Evolutionary conservation across 2,329 filamentous ascomycete genomes (phyloP).

Genomic region (Phialocephala subalpina): DNA sequence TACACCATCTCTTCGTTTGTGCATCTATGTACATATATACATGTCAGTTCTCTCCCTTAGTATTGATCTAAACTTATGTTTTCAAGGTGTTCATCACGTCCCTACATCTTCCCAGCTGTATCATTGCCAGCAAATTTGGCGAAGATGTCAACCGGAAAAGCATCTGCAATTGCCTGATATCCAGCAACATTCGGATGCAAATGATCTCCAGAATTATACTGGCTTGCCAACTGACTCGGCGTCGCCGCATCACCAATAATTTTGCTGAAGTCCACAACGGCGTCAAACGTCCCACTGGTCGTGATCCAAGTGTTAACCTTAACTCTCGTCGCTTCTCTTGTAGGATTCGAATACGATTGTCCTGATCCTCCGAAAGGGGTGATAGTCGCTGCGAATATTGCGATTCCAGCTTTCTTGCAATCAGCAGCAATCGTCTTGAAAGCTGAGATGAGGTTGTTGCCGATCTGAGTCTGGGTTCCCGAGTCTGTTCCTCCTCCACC

Average conservation of each 20-base stretch:
- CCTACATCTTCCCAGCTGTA: background rate
- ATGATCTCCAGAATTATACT: slow-evolving; percentile 69
- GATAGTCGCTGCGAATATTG: slow-evolving; percentile 69
- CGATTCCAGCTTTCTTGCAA: slow-evolving; percentile 60
- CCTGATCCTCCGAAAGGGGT: slow-evolving; percentile 64
- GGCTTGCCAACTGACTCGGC: slow-evolving; percentile 54
- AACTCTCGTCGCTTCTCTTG: slow-evolving; percentile 62
- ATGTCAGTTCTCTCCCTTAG: background rate
- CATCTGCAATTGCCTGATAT: slow-evolving; percentile 65
- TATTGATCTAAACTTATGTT: too few species aligned
- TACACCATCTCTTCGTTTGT: background rate
- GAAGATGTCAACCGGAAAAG: slow-evolving; percentile 64
- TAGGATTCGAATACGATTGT: slow-evolving; percentile 62
- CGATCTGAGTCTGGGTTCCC: slow-evolving; percentile 56
- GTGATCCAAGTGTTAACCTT: slow-evolving; percentile 69
- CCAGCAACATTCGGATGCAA: slow-evolving; percentile 67
- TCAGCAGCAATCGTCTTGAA: slow-evolving; percentile 64
- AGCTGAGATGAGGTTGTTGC: slow-evolving; percentile 58
- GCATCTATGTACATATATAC: slow-evolving; percentile 4
- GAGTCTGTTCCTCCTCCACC: slow-evolving; percentile 56
- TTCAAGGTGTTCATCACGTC: too few species aligned
- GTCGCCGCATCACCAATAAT: slow-evolving; percentile 59
- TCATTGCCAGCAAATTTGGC: slow-evolving; percentile 12
- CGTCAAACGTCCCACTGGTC: slow-evolving; percentile 62
- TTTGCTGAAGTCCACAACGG: slow-evolving; percentile 67